Base-by-base conservation (phyloP, 2,329 filamentous ascomycete genomes). In the Uncinocarpus reesii region DNA sequence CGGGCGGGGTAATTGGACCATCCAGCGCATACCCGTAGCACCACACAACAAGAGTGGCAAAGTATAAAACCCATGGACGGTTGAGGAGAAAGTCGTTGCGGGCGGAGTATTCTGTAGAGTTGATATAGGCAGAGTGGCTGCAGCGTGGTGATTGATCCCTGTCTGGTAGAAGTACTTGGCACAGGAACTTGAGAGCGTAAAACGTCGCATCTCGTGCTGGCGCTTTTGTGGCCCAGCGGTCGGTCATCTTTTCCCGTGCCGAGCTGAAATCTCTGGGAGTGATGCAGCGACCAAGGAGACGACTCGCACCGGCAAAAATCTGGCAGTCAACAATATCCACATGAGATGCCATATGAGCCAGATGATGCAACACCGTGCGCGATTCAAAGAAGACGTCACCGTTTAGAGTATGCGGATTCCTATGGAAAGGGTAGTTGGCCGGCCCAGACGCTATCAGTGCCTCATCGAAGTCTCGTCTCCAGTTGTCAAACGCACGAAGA, bases 341-440 rank as follows among this genome's bases (percentile, higher is more conserved):
- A 61, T 96, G 88, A 77, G 95, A 95, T 2, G 88, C 87, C 86
- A 98, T 95, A 65, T 96, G 92, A 0, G 92, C 92, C 10, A 98
- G 73, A 58, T 94, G 87, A 61, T 96, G 89, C 37, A 96, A 72
- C 23, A 95, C 90, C 2, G 84, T 93, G 16, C 87, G 80, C 53
- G 84, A 88, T 63, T 95, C 87, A 57, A 92, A 90, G 24, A 93
- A 81, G 57, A 82, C 82, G 52, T 84, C 79, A 58, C 83, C 80
- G 36, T 72, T 70, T 1, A 73, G 62, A 8, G 26, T n/a, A 35
- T 42, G 24, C 15, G 29, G 11, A 23, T 24, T 26, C 23, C 37
- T 18, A n/a, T 28, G 15, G 8, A 48, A 38, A 15, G 47, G 20
- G 24, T 52, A 50, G 56, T 56, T 53, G 3, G 67, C 57, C 44